phyloP scores from a whole-genome alignment of 1,139 yeast species.

The Nakaseomyces bracarensis region DNA sequence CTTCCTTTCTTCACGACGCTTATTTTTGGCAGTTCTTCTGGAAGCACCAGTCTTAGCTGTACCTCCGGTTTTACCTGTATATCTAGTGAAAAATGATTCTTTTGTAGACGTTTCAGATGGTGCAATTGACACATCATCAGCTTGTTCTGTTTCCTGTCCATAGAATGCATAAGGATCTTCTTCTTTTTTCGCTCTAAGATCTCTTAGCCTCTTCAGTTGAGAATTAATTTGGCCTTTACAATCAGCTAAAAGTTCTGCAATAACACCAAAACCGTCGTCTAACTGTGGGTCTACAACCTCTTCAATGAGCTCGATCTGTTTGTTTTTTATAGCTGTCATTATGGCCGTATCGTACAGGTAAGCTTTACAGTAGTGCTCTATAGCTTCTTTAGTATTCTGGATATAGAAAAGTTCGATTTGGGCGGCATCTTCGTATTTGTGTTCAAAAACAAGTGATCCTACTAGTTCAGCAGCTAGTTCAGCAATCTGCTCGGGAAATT shows the following conservation, averaged over 20 bases:
- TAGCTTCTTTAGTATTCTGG: constrained; percentile 52
- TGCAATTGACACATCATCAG: constrained; percentile 91
- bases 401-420: constrained; percentile 59
- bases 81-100: constrained; percentile 87
- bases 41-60: constrained; percentile 97
- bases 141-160: constrained; percentile 65
- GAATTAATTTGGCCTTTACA: constrained; percentile 79
- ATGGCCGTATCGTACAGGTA: constrained; percentile 72
- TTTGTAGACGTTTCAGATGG: constrained; percentile 90
- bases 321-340: constrained; percentile 45
- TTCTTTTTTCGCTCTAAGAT: constrained; percentile 70
- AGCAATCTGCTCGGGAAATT: constrained; percentile 34
- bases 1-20: constrained; percentile 91
- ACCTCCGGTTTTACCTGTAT: constrained; percentile 91
- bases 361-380: constrained; percentile 63
- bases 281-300: constrained; percentile 62
- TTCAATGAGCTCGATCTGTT: constrained; percentile 42
- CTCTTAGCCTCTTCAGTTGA: constrained; percentile 76
- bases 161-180: constrained; percentile 82
- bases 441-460: constrained; percentile 54
- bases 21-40: constrained; percentile 81
- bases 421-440: constrained; percentile 78
- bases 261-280: constrained; percentile 77
- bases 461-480: constrained; percentile 54
- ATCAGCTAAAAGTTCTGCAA: constrained; percentile 86